phyloP scores from a whole-genome alignment of 495 filamentous ascomycete genomes.

The Lepraria neglecta region DNA sequence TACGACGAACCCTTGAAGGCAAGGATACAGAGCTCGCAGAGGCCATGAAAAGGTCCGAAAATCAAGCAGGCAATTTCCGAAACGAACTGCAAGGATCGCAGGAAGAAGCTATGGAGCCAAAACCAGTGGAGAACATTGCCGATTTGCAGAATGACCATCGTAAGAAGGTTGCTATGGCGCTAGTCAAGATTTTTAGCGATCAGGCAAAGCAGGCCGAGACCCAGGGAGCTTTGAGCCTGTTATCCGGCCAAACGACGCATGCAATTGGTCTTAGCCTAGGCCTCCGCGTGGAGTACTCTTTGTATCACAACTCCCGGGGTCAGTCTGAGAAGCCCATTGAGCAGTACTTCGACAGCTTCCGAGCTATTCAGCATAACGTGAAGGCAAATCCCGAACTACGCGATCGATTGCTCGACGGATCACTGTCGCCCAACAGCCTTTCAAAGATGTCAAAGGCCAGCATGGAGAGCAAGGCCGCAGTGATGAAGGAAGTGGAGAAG shows the following conservation, averaged over 20 bases:
- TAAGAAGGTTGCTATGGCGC: constrained; percentile 43
- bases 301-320: constrained; percentile 51
- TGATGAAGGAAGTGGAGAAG: constrained; percentile 74
- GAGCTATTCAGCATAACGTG: constrained; percentile 69
- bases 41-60: too few relatives aligned
- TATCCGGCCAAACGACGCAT: constrained; percentile 46
- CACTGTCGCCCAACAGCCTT: constrained; percentile 62
- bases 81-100: too few relatives aligned
- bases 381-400: constrained; percentile 77
- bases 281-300: constrained; percentile 68
- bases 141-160: constrained; percentile 46
- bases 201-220: constrained; percentile 47
- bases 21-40: too few relatives aligned
- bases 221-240: constrained; percentile 45
- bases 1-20: too few relatives aligned
- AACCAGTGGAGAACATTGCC: constrained; percentile 33
- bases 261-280: constrained; percentile 51
- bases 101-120: not conserved
- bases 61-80: too few relatives aligned
- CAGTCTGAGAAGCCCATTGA: constrained; percentile 44
- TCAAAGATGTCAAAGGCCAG: constrained; percentile 79
- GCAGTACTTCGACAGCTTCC: constrained; percentile 51
- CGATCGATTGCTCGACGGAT: constrained; percentile 63
- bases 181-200: constrained; percentile 50
- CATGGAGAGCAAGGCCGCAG: constrained; percentile 76